Conservation (phyloP, 805 yeast species). For the Sugiyamaella lignohabitans region DNA sequence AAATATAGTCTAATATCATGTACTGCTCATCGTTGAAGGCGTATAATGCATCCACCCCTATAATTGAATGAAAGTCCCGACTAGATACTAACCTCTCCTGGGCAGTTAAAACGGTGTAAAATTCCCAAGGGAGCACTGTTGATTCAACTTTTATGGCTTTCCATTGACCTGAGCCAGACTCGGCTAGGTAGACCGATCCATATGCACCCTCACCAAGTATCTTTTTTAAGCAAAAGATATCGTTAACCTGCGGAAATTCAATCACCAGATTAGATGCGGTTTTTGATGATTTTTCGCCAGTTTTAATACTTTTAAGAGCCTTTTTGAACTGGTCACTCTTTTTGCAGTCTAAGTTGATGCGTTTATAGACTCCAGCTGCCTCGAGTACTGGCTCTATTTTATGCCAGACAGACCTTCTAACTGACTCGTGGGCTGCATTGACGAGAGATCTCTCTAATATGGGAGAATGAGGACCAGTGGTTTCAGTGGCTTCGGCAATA, state of each 20-base stretch:
- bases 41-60: slow-evolving; percentile 47
- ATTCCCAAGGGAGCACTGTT: slow-evolving; percentile 67
- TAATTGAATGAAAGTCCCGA: slow-evolving; percentile 36
- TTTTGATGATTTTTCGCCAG: background rate
- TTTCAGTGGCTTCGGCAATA: slow-evolving; percentile 27
- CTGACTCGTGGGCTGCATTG: slow-evolving; percentile 1
- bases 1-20: slow-evolving; percentile 53
- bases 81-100: slow-evolving; percentile 32
- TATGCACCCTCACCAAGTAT: slow-evolving; percentile 77
- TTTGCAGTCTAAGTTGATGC: background rate
- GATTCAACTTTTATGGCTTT: slow-evolving; percentile 67
- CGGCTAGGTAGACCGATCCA: slow-evolving; percentile 70
- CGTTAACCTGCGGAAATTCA: slow-evolving; percentile 19
- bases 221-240: slow-evolving; percentile 42
- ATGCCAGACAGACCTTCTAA: background rate
- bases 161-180: slow-evolving; percentile 46
- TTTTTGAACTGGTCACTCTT: background rate
- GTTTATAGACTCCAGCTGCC: no score
- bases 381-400: background rate
- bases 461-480: slow-evolving; percentile 10
- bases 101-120: slow-evolving; percentile 58
- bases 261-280: slow-evolving; percentile 5
- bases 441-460: background rate
- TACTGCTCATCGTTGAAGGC: slow-evolving; percentile 62
- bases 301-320: background rate